A percentile compares a stretch with the other conserved stretches of the same genome.
Evolutionary conservation across 768 basidiomycete species (phyloP).

Genomic region (Kwoniella shandongensis): DNA sequence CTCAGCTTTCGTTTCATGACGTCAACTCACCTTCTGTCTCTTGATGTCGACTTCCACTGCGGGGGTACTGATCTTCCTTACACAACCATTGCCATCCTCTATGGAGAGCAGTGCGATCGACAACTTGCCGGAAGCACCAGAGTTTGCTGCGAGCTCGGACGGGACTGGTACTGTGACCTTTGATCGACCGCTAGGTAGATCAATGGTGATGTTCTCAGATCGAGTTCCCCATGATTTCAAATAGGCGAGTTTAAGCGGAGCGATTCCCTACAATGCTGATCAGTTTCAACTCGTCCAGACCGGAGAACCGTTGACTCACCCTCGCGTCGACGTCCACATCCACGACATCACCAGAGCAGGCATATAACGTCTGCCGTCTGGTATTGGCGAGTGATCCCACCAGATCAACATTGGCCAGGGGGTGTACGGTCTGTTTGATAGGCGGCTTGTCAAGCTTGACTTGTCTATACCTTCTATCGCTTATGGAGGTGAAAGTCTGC

Average conservation of each 20-base stretch:
- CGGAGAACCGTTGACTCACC: conserved; percentile 59
- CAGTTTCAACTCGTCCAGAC: not conserved
- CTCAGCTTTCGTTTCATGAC: conserved; percentile 10
- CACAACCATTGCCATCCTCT: conserved; percentile 85
- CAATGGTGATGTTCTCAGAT: conserved; percentile 34
- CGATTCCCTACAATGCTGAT: conserved; percentile 72
- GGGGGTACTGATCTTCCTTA: conserved; percentile 69
- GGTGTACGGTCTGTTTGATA: conserved; percentile 88
- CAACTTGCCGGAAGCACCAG: conserved; percentile 40
- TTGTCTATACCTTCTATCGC: conserved; percentile 79
- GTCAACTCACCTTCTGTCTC: conserved; percentile 65
- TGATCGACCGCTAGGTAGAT: conserved; percentile 60
- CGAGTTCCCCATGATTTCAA: conserved; percentile 27
- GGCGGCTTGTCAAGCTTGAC: conserved; percentile 68
- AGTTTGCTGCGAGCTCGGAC: conserved; percentile 19
- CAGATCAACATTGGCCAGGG: conserved; percentile 61
- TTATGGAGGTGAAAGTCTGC: conserved; percentile 66
- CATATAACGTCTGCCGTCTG: conserved; percentile 52
- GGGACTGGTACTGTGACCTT: conserved; percentile 59
- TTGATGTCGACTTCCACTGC: conserved; percentile 81
- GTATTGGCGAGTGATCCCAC: conserved; percentile 22
- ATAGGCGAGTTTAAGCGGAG: conserved; percentile 84
- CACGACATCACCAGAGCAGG: conserved; percentile 74
- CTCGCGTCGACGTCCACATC: conserved; percentile 76
- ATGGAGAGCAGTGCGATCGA: conserved; percentile 64